phyloP scores from a whole-genome alignment of 2,329 filamentous ascomycete species.

The Lasiodiplodia sp. region DNA sequence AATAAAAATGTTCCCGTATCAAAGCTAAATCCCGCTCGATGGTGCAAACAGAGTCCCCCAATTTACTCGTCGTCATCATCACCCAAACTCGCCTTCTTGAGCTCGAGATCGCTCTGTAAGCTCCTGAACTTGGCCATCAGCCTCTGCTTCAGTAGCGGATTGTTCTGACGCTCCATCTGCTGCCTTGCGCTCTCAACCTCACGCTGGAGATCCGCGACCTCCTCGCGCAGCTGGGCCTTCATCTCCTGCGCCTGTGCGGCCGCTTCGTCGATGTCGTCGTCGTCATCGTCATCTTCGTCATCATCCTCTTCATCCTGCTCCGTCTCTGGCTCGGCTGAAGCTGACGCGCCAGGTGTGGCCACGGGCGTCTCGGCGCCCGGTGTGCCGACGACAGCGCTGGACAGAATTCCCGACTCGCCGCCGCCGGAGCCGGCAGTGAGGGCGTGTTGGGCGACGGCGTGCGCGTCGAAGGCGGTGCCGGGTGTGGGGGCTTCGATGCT shows the following conservation, averaged over 20 bases:
- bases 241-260: constrained; percentile 57
- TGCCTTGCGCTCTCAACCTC: constrained; percentile 54
- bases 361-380: constrained; percentile 39
- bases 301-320: constrained; percentile 44
- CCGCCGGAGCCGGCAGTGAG: constrained; percentile 31
- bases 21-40: not conserved
- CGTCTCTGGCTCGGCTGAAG: constrained; percentile 33
- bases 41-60: not conserved
- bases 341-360: constrained; percentile 37
- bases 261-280: constrained; percentile 58
- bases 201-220: constrained; percentile 63
- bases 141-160: constrained; percentile 58
- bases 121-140: constrained; percentile 58
- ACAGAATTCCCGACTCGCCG: constrained; percentile 31
- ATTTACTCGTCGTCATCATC: constrained; percentile 25
- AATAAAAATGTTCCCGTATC: not conserved
- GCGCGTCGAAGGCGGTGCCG: constrained; percentile 38
- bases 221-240: constrained; percentile 56
- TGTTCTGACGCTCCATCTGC: constrained; percentile 53
- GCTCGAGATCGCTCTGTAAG: constrained; percentile 60
- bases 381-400: constrained; percentile 35
- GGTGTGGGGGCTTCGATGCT: constrained; percentile 33
- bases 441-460: constrained; percentile 49
- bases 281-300: constrained; percentile 56
- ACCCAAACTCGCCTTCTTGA: constrained; percentile 55